phyloP scores from a whole-genome alignment of 1,284 basidiomycete species.

The Boletus hoseneyae region DNA sequence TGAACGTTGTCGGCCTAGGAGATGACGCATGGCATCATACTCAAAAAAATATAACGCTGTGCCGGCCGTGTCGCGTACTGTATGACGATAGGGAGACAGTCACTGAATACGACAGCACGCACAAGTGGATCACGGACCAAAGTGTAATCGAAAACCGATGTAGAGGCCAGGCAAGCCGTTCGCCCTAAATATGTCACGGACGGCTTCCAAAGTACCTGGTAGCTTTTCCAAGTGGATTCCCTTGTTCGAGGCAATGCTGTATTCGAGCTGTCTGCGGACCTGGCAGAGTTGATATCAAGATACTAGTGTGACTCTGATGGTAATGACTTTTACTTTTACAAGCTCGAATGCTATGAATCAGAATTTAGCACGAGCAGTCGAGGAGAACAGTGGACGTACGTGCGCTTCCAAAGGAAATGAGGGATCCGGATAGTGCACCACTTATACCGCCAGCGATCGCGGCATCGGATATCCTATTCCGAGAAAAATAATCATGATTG shows the following conservation, averaged over 20 bases:
- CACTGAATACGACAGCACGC: not conserved
- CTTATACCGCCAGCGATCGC: slow-evolving; percentile 73
- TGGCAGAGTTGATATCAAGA: slow-evolving; percentile 31
- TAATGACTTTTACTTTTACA: slow-evolving; percentile 71
- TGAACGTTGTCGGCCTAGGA: slow-evolving; percentile 65
- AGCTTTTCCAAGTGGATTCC: slow-evolving; percentile 65
- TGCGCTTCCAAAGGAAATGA: slow-evolving; percentile 81
- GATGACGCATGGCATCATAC: slow-evolving; percentile 80
- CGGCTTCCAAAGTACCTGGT: slow-evolving; percentile 71
- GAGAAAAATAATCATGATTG: slow-evolving; percentile 54
- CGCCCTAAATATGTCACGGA: slow-evolving; percentile 61
- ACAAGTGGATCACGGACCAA: slow-evolving; percentile 45
- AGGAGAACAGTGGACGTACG: slow-evolving; percentile 52
- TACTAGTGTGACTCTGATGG: not conserved
- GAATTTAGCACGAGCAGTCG: slow-evolving; percentile 7
- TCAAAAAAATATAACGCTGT: slow-evolving; percentile 86
- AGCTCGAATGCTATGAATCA: slow-evolving; percentile 78
- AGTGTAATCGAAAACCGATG: slow-evolving; percentile 81
- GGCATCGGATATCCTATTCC: slow-evolving; percentile 62
- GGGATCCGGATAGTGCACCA: slow-evolving; percentile 78
- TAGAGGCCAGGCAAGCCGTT: slow-evolving; percentile 76
- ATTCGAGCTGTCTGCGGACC: slow-evolving; percentile 92
- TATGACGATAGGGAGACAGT: slow-evolving; percentile 4
- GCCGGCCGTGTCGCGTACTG: slow-evolving; percentile 77
- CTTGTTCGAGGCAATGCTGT: slow-evolving; percentile 81